Evolutionary conservation across 2,329 filamentous ascomycete species (phyloP).

Genomic region (Colletotrichum noveboracense): DNA sequence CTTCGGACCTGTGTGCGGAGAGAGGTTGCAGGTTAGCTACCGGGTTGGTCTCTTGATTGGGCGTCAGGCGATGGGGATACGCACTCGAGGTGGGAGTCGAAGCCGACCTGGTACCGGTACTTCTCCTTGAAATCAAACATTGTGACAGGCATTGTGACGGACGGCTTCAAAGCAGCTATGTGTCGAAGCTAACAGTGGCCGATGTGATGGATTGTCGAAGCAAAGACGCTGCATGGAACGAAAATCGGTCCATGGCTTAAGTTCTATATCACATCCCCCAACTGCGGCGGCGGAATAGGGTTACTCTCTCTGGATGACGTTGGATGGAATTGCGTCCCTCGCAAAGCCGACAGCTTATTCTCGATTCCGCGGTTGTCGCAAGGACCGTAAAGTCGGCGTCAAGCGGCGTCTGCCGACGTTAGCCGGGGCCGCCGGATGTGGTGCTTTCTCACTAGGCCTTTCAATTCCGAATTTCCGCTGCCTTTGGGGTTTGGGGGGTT

Average conservation of each 20-base stretch:
- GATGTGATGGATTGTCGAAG: background rate
- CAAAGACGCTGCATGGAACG: background rate
- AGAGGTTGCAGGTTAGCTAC: background rate
- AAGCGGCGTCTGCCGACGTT: slow-evolving; percentile 22
- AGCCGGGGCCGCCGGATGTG: slow-evolving; percentile 4
- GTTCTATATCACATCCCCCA: background rate
- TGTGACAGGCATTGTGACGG: slow-evolving; percentile 53
- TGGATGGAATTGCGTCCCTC: background rate
- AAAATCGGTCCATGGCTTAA: background rate
- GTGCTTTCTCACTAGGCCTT: background rate
- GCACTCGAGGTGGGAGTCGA: slow-evolving; percentile 79
- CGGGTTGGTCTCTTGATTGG: background rate
- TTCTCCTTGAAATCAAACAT: slow-evolving; percentile 54
- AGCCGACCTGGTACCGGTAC: slow-evolving; percentile 82
- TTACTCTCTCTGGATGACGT: slow-evolving; percentile 2
- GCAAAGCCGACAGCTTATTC: slow-evolving; percentile 2
- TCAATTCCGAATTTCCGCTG: slow-evolving; percentile 16
- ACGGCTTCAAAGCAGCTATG: background rate
- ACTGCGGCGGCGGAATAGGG: background rate
- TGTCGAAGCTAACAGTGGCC: background rate
- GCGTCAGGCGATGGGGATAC: slow-evolving; percentile 29
- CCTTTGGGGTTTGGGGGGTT: background rate
- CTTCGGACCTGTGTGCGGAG: slow-evolving; percentile 66
- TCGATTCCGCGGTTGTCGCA: slow-evolving; percentile 6
- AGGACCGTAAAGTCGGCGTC: background rate